Evolutionary conservation across 768 basidiomycete genomes (phyloP).

Genomic region (Mycena kentingensis): DNA sequence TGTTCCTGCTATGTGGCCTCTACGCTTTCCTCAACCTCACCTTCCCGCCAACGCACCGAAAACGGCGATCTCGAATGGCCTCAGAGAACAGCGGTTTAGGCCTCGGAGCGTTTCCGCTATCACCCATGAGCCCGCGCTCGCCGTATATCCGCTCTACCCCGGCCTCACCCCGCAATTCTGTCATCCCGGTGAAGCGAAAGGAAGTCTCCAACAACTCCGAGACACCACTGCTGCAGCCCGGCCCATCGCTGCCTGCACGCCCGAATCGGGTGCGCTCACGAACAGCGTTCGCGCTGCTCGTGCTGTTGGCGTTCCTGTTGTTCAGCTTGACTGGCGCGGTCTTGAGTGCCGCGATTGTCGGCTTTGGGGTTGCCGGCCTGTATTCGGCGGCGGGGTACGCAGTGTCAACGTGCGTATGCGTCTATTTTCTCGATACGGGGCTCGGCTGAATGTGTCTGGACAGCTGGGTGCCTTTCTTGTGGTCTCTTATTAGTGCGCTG

Average conservation of each 20-base stretch:
- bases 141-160: slow-evolving; percentile 5
- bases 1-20: slow-evolving; percentile 49
- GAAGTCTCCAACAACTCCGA: neutral
- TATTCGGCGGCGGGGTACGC: slow-evolving; percentile 47
- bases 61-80: too few species aligned
- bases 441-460: neutral
- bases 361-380: slow-evolving; percentile 46
- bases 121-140: slow-evolving; percentile 16
- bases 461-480: slow-evolving; percentile 28
- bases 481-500: slow-evolving; percentile 22
- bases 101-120: slow-evolving; percentile 14
- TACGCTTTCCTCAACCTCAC: slow-evolving; percentile 57
- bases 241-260: slow-evolving; percentile 24
- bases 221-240: slow-evolving; percentile 1
- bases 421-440: neutral
- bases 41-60: slow-evolving; percentile 40
- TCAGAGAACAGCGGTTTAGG: too few species aligned
- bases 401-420: slow-evolving; percentile 49
- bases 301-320: slow-evolving; percentile 43
- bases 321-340: slow-evolving; percentile 49
- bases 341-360: slow-evolving; percentile 47
- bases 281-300: slow-evolving; percentile 48
- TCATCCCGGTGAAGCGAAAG: slow-evolving; percentile 19
- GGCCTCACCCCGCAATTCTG: slow-evolving; percentile 9
- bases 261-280: slow-evolving; percentile 47